phyloP scores from a whole-genome alignment of 2,329 filamentous ascomycete species.

The Xylariaceae sp. region DNA sequence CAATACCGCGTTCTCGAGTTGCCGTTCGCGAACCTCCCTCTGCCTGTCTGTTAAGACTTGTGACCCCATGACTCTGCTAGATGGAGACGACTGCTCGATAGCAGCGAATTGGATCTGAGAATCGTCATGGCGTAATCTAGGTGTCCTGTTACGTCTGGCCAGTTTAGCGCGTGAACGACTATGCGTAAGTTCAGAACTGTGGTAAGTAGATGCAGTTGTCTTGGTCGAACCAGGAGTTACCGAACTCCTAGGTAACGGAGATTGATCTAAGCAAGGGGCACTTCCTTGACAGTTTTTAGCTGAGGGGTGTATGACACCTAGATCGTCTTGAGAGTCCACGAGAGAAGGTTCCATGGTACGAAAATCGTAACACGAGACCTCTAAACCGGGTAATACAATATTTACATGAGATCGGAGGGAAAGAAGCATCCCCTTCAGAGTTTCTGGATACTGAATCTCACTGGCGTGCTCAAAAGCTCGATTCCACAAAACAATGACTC shows the following conservation, averaged over 20 bases:
- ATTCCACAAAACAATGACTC: conserved; percentile 68
- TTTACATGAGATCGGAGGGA: conserved; percentile 62
- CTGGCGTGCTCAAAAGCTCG: conserved; percentile 66
- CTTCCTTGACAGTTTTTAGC: conserved; percentile 27
- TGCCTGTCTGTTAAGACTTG: conserved; percentile 81
- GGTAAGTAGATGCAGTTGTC: conserved; percentile 39
- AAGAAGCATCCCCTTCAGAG: conserved; percentile 66
- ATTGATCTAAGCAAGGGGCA: conserved; percentile 24
- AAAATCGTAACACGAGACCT: conserved; percentile 46
- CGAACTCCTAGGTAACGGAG: conserved; percentile 35
- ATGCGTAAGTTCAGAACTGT: conserved; percentile 33
- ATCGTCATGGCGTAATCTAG: conserved; percentile 74
- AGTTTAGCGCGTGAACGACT: conserved; percentile 36
- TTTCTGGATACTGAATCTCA: conserved; percentile 66
- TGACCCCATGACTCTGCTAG: conserved; percentile 62
- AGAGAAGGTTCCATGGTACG: conserved; percentile 50
- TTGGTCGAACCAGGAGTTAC: conserved; percentile 44
- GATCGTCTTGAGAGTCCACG: conserved; percentile 56
- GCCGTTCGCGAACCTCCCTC: conserved; percentile 76
- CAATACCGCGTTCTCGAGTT: conserved; percentile 68
- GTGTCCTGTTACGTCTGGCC: conserved; percentile 49
- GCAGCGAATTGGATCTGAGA: conserved; percentile 80
- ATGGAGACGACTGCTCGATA: conserved; percentile 64
- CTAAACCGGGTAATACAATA: conserved; percentile 52
- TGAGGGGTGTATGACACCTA: conserved; percentile 33